phyloP scores from a whole-genome alignment of 2,329 filamentous ascomycete species.

The Alternaria arbusti region DNA sequence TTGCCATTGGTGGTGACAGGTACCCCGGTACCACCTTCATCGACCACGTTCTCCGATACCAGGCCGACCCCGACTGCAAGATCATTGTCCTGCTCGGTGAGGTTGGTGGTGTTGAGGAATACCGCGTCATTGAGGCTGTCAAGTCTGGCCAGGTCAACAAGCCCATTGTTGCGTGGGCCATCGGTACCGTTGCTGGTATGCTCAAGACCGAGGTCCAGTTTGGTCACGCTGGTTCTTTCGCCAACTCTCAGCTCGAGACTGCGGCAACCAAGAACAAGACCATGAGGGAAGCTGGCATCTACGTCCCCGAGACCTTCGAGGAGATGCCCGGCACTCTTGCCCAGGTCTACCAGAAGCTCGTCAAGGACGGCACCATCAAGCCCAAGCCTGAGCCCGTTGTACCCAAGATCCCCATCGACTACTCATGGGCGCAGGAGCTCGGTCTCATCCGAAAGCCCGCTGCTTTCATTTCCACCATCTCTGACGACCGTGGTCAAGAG shows the following conservation, averaged over 20 bases:
- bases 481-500: conserved; percentile 99
- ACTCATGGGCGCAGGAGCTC: conserved; percentile 99
- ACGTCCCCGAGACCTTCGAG: conserved; percentile 96
- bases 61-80: conserved; percentile 97
- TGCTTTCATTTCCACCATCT: conserved; percentile 99
- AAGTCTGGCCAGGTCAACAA: conserved; percentile 95
- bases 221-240: conserved; percentile 96
- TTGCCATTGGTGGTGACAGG: conserved; percentile 98
- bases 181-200: conserved; percentile 98
- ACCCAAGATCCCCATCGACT: conserved; percentile 99
- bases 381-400: conserved; percentile 88
- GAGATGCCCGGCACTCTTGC: conserved; percentile 82
- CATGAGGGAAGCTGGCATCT: conserved; percentile 94
- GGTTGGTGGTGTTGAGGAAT: conserved; percentile 99
- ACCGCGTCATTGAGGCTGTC: conserved; percentile 98
- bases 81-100: conserved; percentile 95
- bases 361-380: conserved; percentile 82
- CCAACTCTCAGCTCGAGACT: conserved; percentile 99
- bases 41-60: conserved; percentile 95
- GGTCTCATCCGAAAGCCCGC: conserved; percentile 99
- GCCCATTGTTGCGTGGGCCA: conserved; percentile 98
- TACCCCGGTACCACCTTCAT: conserved; percentile 99
- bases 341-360: conserved; percentile 85
- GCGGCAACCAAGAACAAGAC: conserved; percentile 95
- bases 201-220: conserved; percentile 99